phyloP scores from a whole-genome alignment of 208 protist species.

The Crithidia sp. region DNA sequence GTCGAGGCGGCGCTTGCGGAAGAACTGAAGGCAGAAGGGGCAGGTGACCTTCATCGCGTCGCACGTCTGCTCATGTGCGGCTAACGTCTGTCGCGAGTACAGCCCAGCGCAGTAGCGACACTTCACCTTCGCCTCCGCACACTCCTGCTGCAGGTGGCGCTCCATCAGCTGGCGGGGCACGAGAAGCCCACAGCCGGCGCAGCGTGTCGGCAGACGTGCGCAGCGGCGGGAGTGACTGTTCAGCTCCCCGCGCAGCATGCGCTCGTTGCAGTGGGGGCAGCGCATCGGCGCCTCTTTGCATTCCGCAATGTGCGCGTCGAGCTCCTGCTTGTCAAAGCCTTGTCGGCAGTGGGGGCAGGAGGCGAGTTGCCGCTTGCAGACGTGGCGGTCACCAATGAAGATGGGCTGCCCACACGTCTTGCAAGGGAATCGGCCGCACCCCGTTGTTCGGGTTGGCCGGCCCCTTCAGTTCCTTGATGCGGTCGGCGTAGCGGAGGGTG shows the following conservation, averaged over 20 bases:
- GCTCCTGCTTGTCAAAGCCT: conserved; percentile 71
- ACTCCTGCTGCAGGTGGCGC: conserved; percentile 63
- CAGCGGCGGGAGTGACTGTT: conserved; percentile 65
- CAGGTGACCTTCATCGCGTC: conserved; percentile 72
- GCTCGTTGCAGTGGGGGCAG: conserved; percentile 77
- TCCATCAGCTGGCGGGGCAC: conserved; percentile 63
- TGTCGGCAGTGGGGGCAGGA: conserved; percentile 71
- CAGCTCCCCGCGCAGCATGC: conserved; percentile 60
- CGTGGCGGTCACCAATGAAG: conserved; percentile 70
- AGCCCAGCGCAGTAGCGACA: conserved; percentile 70
- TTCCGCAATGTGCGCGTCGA: conserved; percentile 70
- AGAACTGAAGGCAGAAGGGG: conserved; percentile 59
- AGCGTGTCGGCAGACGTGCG: conserved; percentile 59
- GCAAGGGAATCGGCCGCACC: conserved; percentile 65
- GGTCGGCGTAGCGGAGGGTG: conserved; percentile 96
- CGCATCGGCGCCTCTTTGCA: conserved; percentile 70
- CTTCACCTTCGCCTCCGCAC: conserved; percentile 57
- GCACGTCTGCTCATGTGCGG: conserved; percentile 64
- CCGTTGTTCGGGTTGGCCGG: conserved; percentile 28
- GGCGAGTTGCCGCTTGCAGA: conserved; percentile 63
- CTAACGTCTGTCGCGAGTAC: conserved; percentile 51
- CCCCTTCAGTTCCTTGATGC: conserved; percentile 91
- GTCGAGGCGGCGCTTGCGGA: conserved; percentile 51
- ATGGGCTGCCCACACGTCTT: conserved; percentile 72
- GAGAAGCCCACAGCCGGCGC: conserved; percentile 51